Percentiles rank a stretch among this genome's conserved stretches.
Conservation (phyloP, 2,329 filamentous ascomycete species). For the Nannizziopsis arthrosporioides region DNA sequence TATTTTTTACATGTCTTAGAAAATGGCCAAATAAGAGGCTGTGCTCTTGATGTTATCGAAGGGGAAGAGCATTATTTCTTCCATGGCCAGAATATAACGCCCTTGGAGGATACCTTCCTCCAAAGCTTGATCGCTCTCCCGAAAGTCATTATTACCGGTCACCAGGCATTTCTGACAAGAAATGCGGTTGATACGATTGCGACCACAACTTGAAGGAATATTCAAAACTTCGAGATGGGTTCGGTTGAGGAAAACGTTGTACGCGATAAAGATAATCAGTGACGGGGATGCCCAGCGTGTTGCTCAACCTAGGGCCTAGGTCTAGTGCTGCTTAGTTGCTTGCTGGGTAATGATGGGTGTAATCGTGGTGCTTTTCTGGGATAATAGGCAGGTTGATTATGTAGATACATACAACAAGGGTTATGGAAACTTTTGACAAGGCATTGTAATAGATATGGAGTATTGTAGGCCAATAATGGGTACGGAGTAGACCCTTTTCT, state of each 20-base stretch:
- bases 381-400: too few species aligned
- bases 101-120: conserved; percentile 55
- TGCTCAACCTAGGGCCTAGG: too few species aligned
- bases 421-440: too few species aligned
- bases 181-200: conserved; percentile 56
- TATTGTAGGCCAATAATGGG: too few species aligned
- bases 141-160: conserved; percentile 55
- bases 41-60: conserved; percentile 59
- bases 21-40: conserved; percentile 46
- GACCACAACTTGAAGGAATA: conserved; percentile 47
- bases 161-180: conserved; percentile 58
- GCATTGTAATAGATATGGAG: too few species aligned
- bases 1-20: conserved; percentile 53
- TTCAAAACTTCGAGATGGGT: conserved; percentile 28
- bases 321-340: neutral
- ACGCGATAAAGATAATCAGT: conserved; percentile 10
- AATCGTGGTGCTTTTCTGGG: neutral
- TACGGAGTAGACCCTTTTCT: too few species aligned
- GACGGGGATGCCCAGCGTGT: too few species aligned
- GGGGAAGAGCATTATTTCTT: conserved; percentile 51
- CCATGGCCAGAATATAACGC: conserved; percentile 51
- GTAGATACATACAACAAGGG: too few species aligned
- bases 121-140: conserved; percentile 57
- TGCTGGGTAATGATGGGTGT: neutral
- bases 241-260: conserved; percentile 9